Base-by-base conservation (phyloP, 2,329 filamentous ascomycete genomes). In the Phyllosticta ampelicida region DNA sequence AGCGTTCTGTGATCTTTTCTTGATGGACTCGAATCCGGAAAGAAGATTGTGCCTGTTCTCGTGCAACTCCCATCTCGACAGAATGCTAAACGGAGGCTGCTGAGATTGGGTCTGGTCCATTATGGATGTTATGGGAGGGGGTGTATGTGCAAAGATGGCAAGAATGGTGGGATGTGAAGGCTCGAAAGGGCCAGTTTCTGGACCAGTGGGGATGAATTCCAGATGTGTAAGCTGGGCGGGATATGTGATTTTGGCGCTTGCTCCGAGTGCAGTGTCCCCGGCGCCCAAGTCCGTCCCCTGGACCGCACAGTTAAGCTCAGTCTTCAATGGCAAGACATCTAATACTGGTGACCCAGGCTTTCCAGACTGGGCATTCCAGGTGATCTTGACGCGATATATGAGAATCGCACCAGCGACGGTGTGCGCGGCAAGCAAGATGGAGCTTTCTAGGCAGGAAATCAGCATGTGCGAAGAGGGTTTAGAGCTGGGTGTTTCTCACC, bases 61-160 rank as follows among this genome's bases (percentile, higher is more conserved):
- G 29, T 80, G 78, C 9, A 92, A 70, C 64, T 94, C 86, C 92
- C 92, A 97, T 61, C 87, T 82, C 62, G 90, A 85, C 61, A 97
- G 78, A 48, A 91, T 81, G 63, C 86, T 95, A 64, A 87, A 83
- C 0, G 82, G 76, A 29, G 85, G 82, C 62, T 85, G 83, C 49
- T 80, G 78, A 56, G 81, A 84, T 28, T 85, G 78, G 28, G 78
- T 78, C 56, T 73, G 73, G 55, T 73, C 73, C 16, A 68, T 63
- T 9, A 61, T 30, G 16, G 67, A 62, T 8, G 67, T 61, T 9
- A 67, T 21, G 19, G 67, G 73, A 23, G 59, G 51, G 29, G 75
- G 77, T 58, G 77, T 71, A 65, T 80, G 80, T 9, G 86, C 87
- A 61, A 90, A 89, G 28, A 91, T 80, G 0, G 86, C 85, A 30